Base-by-base conservation (phyloP, 768 basidiomycete genomes). In the Auricularia sp. region DNA sequence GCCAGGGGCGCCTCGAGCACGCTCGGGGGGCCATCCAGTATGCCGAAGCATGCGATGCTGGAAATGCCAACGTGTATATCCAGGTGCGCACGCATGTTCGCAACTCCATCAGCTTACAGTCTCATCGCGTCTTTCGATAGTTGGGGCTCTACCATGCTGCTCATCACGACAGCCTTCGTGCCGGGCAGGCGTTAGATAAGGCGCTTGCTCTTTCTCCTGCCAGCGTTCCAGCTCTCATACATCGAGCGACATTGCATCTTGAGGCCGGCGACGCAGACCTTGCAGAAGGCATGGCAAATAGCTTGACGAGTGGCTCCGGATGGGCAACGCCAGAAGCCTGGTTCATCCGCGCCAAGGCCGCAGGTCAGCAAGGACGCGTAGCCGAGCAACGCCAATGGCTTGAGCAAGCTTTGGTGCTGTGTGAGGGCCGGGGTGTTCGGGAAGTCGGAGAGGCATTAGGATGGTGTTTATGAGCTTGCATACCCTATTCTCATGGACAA, bases 241-340 rank as follows among this genome's bases (percentile, higher is more conserved):
- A 92, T 72, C 82, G 97, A 29, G 83, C 87, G 44, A 84, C 86
- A 23, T 73, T 92, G 6, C 90, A 93, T 73, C 83, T 98, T 2
- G 72, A 73, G 5, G 69, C 71, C 56, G 80, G 77, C 67, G 82
- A 87, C 70, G 80, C 89, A 7, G 92, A 96, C 70, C 79, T 97
- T 44, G 91, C 91, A 0, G 92, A 90, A 3, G 88, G 88, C 2
- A 76, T 95, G 70, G 80, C 98, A 34, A 83, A 83, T 1, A 84
- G 90, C 67, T 71, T 93, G 60, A 91, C 93, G 0, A 83, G 85
- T 47, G 91, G 89, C 0, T 77, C 79, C 0, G 96, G 88, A 11
- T 98, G 94, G 93, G 88, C 97, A 72, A 83, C 90, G 1, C 84
- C 94, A 0, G 96, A 98, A 73, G 95, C 90, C 33, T 99, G 96